Evolutionary conservation across 1,139 yeast species (phyloP), one percentile per base, ranked within the genome.

Genomic region (Magnusiomyces tetraspermus): DNA sequence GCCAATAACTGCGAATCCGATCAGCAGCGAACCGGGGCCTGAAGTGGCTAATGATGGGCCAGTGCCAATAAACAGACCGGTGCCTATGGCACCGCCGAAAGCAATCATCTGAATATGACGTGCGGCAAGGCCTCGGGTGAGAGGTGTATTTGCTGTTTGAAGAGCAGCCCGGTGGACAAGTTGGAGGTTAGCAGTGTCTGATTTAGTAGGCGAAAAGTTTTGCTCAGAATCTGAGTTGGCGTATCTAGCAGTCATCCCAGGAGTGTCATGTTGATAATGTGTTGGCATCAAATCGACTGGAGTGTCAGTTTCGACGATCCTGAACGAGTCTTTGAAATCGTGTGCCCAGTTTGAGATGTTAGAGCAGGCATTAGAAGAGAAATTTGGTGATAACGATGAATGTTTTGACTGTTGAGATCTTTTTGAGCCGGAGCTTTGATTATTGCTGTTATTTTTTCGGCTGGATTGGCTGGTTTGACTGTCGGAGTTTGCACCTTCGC

Each of bases 71-170:
- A 80, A 76, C 53, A 80, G 67, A 28, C 85, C 85, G 0, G 84
- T 81, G 69, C 92, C 92, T 53, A 85, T 82, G 60, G 87, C 83
- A 31, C 89, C 83, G 21, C 89, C 90, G 46, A 85, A 72, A 33
- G 90, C 83, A 57, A 85, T 82, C 82, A 81, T 76, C 58, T 80
- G 76, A 73, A 51, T 48, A 57, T 77, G 82, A 56, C 80, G 70
- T 44, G 70, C 67, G 58, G 75, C 69, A 61, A 75, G 66, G 3
- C 67, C 66, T 53, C 76, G 64, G 28, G 60, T 63, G 48, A 74
- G 64, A 8, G 73, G 72, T 23, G 60, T 48, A 31, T 57, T 54
- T 46, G 64, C 58, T 15, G 64, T 61, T 17, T 59, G 58, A 17
- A 56, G 41, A 17, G 64, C 64, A 17, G 64, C 63, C 49, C 51